Base-by-base conservation (phyloP, 2,329 filamentous ascomycete genomes). In the Aspergillus fischeri region DNA sequence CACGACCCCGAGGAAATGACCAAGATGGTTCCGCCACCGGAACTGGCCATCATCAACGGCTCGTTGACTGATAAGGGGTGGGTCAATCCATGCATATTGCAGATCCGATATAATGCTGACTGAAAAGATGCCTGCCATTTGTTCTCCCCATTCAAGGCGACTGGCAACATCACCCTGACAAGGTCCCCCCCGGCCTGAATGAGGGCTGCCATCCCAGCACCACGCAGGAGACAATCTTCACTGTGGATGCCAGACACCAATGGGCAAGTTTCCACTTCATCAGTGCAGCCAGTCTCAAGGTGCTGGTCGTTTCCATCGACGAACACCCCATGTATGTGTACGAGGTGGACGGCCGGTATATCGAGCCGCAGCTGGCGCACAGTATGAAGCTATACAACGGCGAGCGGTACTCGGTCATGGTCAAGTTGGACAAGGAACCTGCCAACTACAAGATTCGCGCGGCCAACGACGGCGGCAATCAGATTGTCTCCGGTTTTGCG, bases 231-330 rank as follows among this genome's bases (percentile, higher is more conserved):
- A 79, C 82, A 32, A 70, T 79, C 9, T 75, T 85, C 59, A 63
- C 72, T 1, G 75, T 79, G 3, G 65, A 72, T 27, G 55, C 65
- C 3, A 57, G 66, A 3, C 65, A 70, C n/a, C 69, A 72, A 35
- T 86, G 83, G 82, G 65, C 80, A 0, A 81, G 81, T 7, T 70
- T 86, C 14, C 79, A 85, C 60, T 65, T 85, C n/a, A 78, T 86
- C 56, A 80, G 76, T n/a, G 73, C 80, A 2, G 75, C 80, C 51
- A 76, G 78, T 52, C 76, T 83, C 27, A 69, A 79, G 50, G 78
- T 75, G 65, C 84, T 50, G 63, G 83, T 59, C 69, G 77, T 74
- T 27, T 74, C 75, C 3, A 76, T 80, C 29, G 77, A 80, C 58
- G 70, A 75, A 49, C 77, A 79, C 56, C 69, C 71, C 2, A 70